These are phyloP conservation scores for Nematocida sp. DNA, from an alignment of 371 early-diverging fungal genomes.

Conservation along the genomic window DNA sequence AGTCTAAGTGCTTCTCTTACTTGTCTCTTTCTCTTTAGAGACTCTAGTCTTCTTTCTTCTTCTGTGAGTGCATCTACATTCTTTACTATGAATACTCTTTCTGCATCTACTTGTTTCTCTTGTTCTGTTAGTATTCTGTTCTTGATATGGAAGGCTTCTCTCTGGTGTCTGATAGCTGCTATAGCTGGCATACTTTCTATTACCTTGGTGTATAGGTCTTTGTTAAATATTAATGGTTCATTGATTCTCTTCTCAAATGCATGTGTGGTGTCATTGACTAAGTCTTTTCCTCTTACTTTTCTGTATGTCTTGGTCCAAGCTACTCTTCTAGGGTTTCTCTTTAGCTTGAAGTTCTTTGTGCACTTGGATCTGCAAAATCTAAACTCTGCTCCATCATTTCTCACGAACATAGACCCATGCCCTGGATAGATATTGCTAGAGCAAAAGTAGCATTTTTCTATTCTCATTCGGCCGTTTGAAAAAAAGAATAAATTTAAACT, in stretches of 20 bases:
- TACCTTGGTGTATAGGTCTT: constrained; percentile 81
- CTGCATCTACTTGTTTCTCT: constrained; percentile 56
- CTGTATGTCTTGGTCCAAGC: constrained; percentile 98
- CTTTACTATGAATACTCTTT: constrained; percentile 47
- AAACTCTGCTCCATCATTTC: constrained; percentile 89
- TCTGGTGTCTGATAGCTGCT: constrained; percentile 39
- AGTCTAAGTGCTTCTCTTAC: constrained; percentile 25
- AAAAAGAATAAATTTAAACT: constrained; percentile 23
- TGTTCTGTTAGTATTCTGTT: constrained; percentile 59
- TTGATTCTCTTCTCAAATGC: constrained; percentile 90
- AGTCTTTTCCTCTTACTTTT: constrained; percentile 87
- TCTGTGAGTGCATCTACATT: constrained; percentile 39
- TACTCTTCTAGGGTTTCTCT: constrained; percentile 96
- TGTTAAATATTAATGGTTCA: constrained; percentile 86
- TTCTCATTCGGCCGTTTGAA: constrained; percentile 70
- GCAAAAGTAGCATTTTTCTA: constrained; percentile 98
- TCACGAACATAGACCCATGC: constrained; percentile 91
- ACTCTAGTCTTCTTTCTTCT: constrained; percentile 30
- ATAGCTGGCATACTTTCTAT: constrained; percentile 69
- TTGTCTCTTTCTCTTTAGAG: constrained; percentile 23
- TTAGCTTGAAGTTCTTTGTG: constrained; percentile 95
- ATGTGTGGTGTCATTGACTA: constrained; percentile 65
- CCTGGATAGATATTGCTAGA: constrained; percentile 93
- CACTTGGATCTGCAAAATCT: constrained; percentile 96
- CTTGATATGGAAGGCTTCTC: constrained; percentile 59